phyloP scores from a whole-genome alignment of 1,284 basidiomycete genomes.

The Xerocomus amazonicus region DNA sequence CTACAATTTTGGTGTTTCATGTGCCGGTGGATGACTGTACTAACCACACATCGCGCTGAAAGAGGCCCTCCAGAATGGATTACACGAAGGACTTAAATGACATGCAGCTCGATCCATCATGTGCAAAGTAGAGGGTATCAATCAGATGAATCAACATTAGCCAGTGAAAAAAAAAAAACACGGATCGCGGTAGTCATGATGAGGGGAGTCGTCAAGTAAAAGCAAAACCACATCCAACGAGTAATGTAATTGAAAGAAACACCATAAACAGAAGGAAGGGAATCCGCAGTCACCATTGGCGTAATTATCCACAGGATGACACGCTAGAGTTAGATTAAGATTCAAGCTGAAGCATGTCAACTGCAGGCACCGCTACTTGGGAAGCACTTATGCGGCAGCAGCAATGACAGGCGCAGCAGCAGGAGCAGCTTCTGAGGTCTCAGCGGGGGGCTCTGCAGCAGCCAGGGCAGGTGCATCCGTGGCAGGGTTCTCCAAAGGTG shows the following conservation, averaged over 20 bases:
- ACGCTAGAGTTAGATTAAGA: conserved; percentile 37
- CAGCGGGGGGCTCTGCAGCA: conserved; percentile 39
- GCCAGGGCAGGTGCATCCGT: conserved; percentile 34
- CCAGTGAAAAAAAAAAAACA: conserved; percentile 35
- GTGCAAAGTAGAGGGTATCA: conserved; percentile 34
- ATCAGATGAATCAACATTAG: conserved; percentile 40
- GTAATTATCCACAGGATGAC: conserved; percentile 30
- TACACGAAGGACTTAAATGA: conserved; percentile 55
- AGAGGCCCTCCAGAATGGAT: conserved; percentile 40
- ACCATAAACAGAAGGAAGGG: conserved; percentile 33
- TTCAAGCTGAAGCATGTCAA: conserved; percentile 51
- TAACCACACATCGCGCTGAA: no score
- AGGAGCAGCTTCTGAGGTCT: conserved; percentile 38
- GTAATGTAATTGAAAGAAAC: conserved; percentile 50
- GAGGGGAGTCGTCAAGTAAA: conserved; percentile 41
- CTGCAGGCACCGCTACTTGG: no score
- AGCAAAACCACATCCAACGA: conserved; percentile 56
- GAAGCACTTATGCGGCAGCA: conserved; percentile 58
- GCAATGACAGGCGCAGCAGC: conserved; percentile 47
- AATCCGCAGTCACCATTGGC: conserved; percentile 36
- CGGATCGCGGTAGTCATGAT: conserved; percentile 55
- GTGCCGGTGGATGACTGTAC: no score
- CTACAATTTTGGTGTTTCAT: no score
- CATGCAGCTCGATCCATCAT: conserved; percentile 41
- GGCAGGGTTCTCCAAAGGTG: conserved; percentile 71